A percentile compares a stretch with the other conserved stretches of the same genome.
Conservation (phyloP, 169 alveolate genomes). For the Perkinsus chesapeaki region DNA sequence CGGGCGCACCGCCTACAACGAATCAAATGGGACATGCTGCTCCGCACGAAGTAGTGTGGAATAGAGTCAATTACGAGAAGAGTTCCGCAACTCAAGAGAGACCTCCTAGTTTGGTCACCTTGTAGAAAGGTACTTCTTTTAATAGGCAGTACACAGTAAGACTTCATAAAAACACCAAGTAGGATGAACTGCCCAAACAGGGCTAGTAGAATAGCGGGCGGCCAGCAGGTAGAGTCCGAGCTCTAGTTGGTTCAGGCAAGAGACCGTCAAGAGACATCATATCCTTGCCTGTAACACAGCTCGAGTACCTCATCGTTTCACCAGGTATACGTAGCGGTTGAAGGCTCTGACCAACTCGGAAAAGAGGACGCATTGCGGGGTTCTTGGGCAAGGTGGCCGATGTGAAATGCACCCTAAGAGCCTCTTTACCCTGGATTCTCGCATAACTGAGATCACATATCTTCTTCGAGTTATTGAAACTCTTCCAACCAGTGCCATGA, state of each 20-base stretch:
- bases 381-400: background rate
- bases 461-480: conserved; percentile 52
- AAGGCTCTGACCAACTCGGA: background rate
- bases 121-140: too few species aligned
- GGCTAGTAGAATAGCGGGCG: too few species aligned
- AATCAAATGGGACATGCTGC: too few species aligned
- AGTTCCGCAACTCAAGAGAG: too few species aligned
- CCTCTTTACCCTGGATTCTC: conserved; percentile 26
- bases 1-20: too few species aligned
- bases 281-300: background rate
- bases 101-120: too few species aligned
- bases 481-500: conserved; percentile 64
- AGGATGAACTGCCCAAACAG: too few species aligned
- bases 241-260: background rate
- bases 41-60: too few species aligned
- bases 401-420: conserved; percentile 10
- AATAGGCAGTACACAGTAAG: too few species aligned
- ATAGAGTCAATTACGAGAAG: too few species aligned
- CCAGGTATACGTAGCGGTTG: background rate
- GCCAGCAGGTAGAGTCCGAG: background rate
- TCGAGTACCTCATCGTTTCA: background rate
- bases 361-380: background rate
- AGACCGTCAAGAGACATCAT: background rate
- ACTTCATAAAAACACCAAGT: too few species aligned
- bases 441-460: conserved; percentile 32